These are phyloP conservation scores for Fagopyrum esculentum DNA, from an alignment of 148 eudicot genomes.

Conservation along the genomic window DNA sequence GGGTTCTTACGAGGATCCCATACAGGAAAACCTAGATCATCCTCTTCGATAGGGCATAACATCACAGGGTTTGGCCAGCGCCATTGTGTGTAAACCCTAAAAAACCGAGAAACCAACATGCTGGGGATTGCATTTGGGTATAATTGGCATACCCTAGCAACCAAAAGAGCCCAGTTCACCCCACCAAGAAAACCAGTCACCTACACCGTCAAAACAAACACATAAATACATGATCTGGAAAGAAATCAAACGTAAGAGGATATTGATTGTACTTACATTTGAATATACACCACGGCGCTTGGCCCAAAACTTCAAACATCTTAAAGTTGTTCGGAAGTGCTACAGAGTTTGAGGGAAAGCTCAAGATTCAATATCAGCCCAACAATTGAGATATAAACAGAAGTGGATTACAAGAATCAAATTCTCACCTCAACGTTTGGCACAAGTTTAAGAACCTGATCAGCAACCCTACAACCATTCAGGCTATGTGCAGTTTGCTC, in stretches of 20 bases:
- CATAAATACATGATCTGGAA: not conserved
- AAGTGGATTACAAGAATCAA: not conserved
- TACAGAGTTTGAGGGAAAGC: constrained; percentile 15
- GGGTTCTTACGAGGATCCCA: constrained; percentile 47
- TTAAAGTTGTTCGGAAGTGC: constrained; percentile 39
- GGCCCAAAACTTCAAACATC: constrained; percentile 51
- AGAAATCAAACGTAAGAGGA: not conserved
- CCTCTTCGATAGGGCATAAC: constrained; percentile 40
- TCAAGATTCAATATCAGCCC: constrained; percentile 4
- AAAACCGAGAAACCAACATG: constrained; percentile 42
- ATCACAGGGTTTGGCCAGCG: constrained; percentile 54
- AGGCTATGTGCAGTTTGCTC: constrained; percentile 46
- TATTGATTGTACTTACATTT: constrained; percentile 29
- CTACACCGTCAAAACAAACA: constrained; percentile 16
- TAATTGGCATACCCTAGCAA: constrained; percentile 48
- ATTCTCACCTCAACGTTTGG: constrained; percentile 39
- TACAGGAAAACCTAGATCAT: constrained; percentile 33
- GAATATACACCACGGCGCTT: constrained; percentile 47
- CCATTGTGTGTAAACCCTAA: constrained; percentile 50
- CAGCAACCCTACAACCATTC: constrained; percentile 45
- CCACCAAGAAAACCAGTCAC: constrained; percentile 54
- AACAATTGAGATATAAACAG: not conserved
- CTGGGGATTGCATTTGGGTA: constrained; percentile 52
- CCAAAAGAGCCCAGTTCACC: constrained; percentile 51
- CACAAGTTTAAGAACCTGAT: constrained; percentile 41